Percentiles rank a stretch among this genome's conserved stretches.
Conservation (phyloP, 2,329 filamentous ascomycete species). For the Fusarium subtropicale region DNA sequence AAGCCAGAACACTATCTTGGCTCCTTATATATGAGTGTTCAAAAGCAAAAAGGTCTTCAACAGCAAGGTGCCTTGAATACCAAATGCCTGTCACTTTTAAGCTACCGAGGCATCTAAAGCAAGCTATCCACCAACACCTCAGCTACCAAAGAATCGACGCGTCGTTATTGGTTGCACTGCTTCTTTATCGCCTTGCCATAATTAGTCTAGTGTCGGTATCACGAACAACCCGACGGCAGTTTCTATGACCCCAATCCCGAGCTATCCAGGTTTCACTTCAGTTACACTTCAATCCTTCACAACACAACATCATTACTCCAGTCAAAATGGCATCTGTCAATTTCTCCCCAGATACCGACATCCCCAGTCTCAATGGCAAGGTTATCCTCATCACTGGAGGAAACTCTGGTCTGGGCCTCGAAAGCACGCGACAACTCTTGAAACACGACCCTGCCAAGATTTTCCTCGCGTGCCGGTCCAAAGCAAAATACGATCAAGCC, state of each 20-base stretch:
- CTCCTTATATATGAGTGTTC: not conserved
- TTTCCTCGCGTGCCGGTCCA: constrained; percentile 13
- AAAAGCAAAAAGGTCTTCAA: not conserved
- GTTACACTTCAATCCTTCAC: not conserved
- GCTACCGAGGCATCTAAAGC: not conserved
- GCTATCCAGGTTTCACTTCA: not conserved
- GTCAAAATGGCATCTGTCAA: not conserved
- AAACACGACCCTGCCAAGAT: constrained; percentile 9
- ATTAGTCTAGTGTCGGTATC: not conserved
- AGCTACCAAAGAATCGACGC: no score
- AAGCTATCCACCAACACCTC: not conserved
- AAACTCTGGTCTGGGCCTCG: constrained; percentile 1
- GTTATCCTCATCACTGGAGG: constrained; percentile 15
- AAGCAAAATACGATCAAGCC: constrained; percentile 10
- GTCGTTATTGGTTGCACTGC: not conserved
- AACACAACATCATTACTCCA: not conserved
- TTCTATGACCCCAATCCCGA: not conserved
- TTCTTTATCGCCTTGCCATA: not conserved
- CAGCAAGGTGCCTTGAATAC: not conserved
- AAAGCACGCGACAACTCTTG: not conserved
- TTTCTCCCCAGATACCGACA: constrained; percentile 3
- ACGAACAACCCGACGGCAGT: not conserved
- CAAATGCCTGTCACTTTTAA: not conserved
- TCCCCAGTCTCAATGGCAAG: constrained; percentile 4
- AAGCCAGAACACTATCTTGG: not conserved